phyloP scores from a whole-genome alignment of 1,139 yeast species.

The Pneumocystis carinii region DNA sequence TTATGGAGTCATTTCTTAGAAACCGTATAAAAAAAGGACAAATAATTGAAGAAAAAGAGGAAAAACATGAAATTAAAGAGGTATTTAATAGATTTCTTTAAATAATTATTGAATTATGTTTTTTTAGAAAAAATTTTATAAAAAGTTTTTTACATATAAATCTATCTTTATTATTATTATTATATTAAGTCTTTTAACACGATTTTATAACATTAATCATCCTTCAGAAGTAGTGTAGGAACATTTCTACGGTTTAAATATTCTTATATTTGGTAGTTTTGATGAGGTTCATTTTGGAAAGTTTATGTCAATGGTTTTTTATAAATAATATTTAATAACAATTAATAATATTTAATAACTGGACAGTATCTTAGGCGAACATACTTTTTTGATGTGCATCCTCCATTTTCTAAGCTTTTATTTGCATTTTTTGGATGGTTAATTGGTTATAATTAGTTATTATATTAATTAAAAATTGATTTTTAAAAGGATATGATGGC shows the following conservation, averaged over 20 bases:
- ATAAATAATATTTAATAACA: conserved; percentile 7
- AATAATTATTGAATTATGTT: neutral
- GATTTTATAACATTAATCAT: conserved; percentile 55
- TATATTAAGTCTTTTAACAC: conserved; percentile 45
- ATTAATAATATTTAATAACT: neutral
- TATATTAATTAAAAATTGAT: conserved; percentile 81
- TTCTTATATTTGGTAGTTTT: conserved; percentile 26
- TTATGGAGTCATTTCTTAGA: neutral
- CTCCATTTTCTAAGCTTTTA: conserved; percentile 89
- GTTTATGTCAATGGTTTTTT: conserved; percentile 55
- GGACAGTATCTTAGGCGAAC: conserved; percentile 50
- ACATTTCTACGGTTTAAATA: neutral
- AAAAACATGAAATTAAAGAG: neutral
- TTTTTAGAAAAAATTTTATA: neutral
- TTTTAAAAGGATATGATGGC: conserved; percentile 51
- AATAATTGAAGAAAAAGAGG: neutral
- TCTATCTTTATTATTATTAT: conserved; percentile 40
- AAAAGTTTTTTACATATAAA: neutral
- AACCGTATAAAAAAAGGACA: neutral
- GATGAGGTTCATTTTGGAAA: conserved; percentile 98
- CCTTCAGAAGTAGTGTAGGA: conserved; percentile 65
- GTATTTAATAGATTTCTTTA: neutral
- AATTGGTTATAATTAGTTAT: conserved; percentile 73
- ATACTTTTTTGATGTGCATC: conserved; percentile 90
- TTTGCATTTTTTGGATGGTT: conserved; percentile 85